A percentile compares a stretch with the other conserved stretches of the same genome.
Conservation (phyloP, 2,329 filamentous ascomycete species). For the Stemphylium vesicarium region DNA sequence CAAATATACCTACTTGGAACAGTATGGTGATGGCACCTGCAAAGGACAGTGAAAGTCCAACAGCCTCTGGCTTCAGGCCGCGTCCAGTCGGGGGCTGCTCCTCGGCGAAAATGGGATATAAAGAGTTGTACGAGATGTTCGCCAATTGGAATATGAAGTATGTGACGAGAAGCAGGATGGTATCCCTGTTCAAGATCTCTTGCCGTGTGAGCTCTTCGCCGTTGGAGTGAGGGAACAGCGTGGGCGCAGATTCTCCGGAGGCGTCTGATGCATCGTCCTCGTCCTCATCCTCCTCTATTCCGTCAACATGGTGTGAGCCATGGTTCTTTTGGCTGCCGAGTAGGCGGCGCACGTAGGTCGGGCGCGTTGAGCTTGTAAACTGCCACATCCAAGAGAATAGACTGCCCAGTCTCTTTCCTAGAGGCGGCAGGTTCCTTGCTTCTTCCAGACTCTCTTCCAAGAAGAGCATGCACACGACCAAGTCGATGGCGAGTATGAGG, state of each 20-base stretch:
- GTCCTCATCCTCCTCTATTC: conserved; percentile 50
- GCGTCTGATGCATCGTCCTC: conserved; percentile 53
- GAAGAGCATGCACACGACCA: conserved; percentile 77
- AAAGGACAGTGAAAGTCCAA: conserved; percentile 83
- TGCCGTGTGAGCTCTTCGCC: conserved; percentile 57
- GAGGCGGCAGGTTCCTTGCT: conserved; percentile 64
- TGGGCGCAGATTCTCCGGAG: conserved; percentile 38
- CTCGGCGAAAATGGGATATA: conserved; percentile 92
- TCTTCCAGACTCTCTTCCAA: conserved; percentile 85
- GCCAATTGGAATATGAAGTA: conserved; percentile 93
- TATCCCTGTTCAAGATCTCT: conserved; percentile 78
- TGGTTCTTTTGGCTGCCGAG: conserved; percentile 34
- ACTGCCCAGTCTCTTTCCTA: conserved; percentile 64
- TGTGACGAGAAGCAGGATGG: conserved; percentile 78
- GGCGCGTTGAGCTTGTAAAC: conserved; percentile 64
- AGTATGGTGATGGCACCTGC: conserved; percentile 84
- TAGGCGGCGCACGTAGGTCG: conserved; percentile 62
- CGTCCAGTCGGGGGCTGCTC: conserved; percentile 78
- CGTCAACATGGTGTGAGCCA: conserved; percentile 42
- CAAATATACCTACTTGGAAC: conserved; percentile 88
- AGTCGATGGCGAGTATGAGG: conserved; percentile 71
- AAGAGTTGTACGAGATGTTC: conserved; percentile 93
- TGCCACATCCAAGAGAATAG: conserved; percentile 74
- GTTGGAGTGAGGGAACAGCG: conserved; percentile 52
- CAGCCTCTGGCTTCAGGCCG: conserved; percentile 74